Evolutionary conservation across 208 protist species (phyloP), one percentile per base, ranked within the genome.

Genomic region (Acanthamoeba royreba): DNA sequence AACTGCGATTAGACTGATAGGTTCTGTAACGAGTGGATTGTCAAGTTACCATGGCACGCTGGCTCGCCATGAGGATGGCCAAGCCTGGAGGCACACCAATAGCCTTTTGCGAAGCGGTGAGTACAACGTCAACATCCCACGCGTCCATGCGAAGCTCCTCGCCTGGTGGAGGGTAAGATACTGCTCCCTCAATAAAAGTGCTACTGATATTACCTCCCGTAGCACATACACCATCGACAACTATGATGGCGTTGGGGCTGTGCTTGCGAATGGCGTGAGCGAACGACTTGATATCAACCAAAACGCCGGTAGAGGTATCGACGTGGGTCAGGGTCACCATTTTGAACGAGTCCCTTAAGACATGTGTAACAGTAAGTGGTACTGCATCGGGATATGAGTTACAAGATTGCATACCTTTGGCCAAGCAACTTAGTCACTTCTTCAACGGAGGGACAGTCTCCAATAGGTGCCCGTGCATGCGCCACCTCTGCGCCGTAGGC

Each of bases 21-120:
- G n/a, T 13, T 3, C 61, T 72, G 31, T 15, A 25, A 9, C 33
- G 72, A 33, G 28, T 7, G 35, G 5, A 4, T n/a, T n/a, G n/a
- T n/a, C n/a, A 33, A 43, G 55, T 15, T 22, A 94, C 92, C 92
- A 94, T 89, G 13, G 92, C 92, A 25, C 92, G 35, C 63, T 89
- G 42, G 42, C 49, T 55, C 11, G 77, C 74, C n/a, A 94, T 55
- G 8, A 88, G 47, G 58, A 94, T 66, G 3, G 81, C 45, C 9
- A 94, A 77, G 17, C 92, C 92, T 15, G 92, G 74, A 4, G 92
- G 92, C 8, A 89, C 69, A n/a, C 92, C 92, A 31, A 94, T 63
- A 13, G 92, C 92, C 92, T 94, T 94, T 38, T 94, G 92, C n/a
- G 92, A 94, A 11, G 92, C 92, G 7, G 92, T 94, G 38, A 94